Base-by-base conservation (phyloP, 2,329 filamentous ascomycete genomes). In the Aspergillus fijiensis region DNA sequence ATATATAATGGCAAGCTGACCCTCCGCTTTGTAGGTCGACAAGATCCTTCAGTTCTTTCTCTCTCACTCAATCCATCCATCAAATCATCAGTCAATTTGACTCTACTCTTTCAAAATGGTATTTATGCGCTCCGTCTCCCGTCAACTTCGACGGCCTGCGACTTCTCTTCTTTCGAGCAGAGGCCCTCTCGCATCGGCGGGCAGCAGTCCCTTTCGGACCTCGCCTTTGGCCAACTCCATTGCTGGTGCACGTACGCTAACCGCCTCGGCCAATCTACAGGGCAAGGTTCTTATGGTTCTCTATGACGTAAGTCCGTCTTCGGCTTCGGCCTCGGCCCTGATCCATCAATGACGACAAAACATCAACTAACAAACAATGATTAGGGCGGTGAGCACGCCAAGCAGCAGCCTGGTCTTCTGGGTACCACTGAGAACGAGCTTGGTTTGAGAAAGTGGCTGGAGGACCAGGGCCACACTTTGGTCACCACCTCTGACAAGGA, bases 371-470 rank as follows among this genome's bases (percentile, higher is more conserved):
- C 23, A 31, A 31, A 21, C 19, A 48, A 50, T 42, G 39, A 14
- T 19, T 62, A 88, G 86, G 86, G 92, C 77, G 85, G 87, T 76
- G 83, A 92, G 82, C 92, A 96, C 83, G 92, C 93, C 81, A 82
- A 90, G 80, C 85, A 97, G 75, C 92, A 96, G 77, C 92, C 93
- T 66, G 86, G 86, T 72, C 86, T 99, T 70, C 87, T 97, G 72
- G 95, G 95, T 74, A 96, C 95, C 65, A 97, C 92, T 52, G 92
- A 99, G 85, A 98, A 98, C 80, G 95, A 99, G 85, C 91, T 99
- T 64, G 95, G 95, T 71, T 84, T 99, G 76, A 88, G 95, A 76
- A 93, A 96, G 81, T 99, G 95, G 94, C 89, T 99, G 70, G 95
- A 98, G 84, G 91, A 94, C 64, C 89, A 96, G 79, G 95, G 95